A percentile compares a stretch with the other conserved stretches of the same genome.
Conservation (phyloP, 2,329 filamentous ascomycete species). For the Paracoccidioides brasiliensis region DNA sequence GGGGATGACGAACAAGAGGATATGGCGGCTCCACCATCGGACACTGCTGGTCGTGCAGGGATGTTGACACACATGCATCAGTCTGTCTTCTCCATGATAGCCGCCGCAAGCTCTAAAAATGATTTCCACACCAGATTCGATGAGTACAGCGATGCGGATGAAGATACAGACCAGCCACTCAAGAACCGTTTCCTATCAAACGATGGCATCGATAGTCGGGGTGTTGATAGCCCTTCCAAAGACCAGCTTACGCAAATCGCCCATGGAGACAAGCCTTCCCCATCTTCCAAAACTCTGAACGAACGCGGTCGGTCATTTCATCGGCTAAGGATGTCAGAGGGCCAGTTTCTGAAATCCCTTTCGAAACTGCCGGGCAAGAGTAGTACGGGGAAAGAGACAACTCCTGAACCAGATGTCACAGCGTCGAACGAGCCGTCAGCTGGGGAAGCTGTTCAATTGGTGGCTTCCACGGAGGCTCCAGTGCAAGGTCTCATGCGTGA, state of each 20-base stretch:
- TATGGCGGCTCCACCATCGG: constrained; percentile 42
- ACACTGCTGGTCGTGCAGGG: constrained; percentile 22
- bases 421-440: constrained; percentile 10
- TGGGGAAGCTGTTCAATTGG: constrained; percentile 2
- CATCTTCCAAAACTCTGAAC: not conserved
- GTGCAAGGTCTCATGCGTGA: constrained; percentile 69
- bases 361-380: constrained; percentile 38
- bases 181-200: constrained; percentile 4
- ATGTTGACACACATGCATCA: constrained; percentile 67
- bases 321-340: constrained; percentile 49
- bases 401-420: constrained; percentile 11
- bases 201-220: not conserved
- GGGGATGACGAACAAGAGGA: constrained; percentile 49
- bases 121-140: constrained; percentile 75
- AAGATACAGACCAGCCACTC: constrained; percentile 12
- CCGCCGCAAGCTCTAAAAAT: constrained; percentile 68
- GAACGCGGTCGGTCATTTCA: constrained; percentile 23
- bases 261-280: not conserved
- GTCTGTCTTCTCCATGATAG: constrained; percentile 85
- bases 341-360: constrained; percentile 51
- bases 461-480: constrained; percentile 45
- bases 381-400: constrained; percentile 15
- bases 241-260: not conserved
- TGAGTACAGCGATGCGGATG: constrained; percentile 63
- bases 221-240: not conserved